These are phyloP conservation scores for Scheffersomyces spartinae DNA, from an alignment of 805 yeast species.

Conservation along the genomic window DNA sequence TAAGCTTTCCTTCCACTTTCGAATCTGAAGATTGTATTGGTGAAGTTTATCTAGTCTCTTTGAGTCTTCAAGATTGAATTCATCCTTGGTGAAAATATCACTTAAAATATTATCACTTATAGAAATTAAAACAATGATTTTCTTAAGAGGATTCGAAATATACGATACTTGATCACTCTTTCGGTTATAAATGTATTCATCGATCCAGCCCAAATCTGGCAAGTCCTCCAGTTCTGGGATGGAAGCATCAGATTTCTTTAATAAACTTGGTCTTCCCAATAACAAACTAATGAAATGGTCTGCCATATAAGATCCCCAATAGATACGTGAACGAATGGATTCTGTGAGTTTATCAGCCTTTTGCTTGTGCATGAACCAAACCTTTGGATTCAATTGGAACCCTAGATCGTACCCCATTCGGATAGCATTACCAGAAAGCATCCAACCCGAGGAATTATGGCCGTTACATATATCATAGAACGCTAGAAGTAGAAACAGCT, in stretches of 20 bases:
- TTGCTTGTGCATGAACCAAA: slow-evolving; percentile 48
- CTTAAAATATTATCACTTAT: slow-evolving; percentile 34
- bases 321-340: slow-evolving; percentile 43
- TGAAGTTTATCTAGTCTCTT: slow-evolving; percentile 15
- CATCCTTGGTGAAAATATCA: slow-evolving; percentile 29
- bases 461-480: slow-evolving; percentile 55
- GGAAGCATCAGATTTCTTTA: slow-evolving; percentile 46
- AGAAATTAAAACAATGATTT: slow-evolving; percentile 29
- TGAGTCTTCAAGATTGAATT: slow-evolving; percentile 6
- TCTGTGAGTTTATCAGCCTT: slow-evolving; percentile 22
- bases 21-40: slow-evolving; percentile 39
- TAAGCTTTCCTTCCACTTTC: slow-evolving; percentile 38
- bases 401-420: slow-evolving; percentile 58
- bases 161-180: slow-evolving; percentile 14
- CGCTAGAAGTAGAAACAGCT: slow-evolving; percentile 46
- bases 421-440: slow-evolving; percentile 49
- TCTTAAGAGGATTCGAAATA: slow-evolving; percentile 32
- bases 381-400: slow-evolving; percentile 48
- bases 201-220: slow-evolving; percentile 55
- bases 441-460: slow-evolving; percentile 48
- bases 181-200: slow-evolving; percentile 28
- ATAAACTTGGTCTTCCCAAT: slow-evolving; percentile 45
- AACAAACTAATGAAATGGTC: slow-evolving; percentile 52
- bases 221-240: slow-evolving; percentile 47
- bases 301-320: slow-evolving; percentile 58